Conservation (phyloP, 2,329 filamentous ascomycete species). For the Botrytis tulipae region DNA sequence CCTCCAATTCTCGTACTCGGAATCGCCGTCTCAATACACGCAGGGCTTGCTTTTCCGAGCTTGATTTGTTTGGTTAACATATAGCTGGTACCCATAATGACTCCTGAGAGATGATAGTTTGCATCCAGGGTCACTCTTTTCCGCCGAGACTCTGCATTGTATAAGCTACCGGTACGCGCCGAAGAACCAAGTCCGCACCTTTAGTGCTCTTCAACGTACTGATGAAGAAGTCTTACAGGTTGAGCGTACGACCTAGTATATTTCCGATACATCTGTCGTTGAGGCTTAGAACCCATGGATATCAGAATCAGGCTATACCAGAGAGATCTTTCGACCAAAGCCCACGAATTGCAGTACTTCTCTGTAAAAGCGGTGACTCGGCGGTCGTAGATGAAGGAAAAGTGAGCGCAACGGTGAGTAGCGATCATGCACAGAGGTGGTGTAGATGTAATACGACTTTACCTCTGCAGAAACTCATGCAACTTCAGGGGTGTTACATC, state of each 20-base stretch:
- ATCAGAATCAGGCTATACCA: neutral
- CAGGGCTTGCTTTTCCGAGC: neutral
- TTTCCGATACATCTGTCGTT: neutral
- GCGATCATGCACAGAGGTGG: slow-evolving; percentile 1
- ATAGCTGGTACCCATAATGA: neutral
- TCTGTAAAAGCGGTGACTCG: slow-evolving; percentile 1
- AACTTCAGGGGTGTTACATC: slow-evolving; percentile 16
- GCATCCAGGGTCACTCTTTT: neutral
- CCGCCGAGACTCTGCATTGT: neutral
- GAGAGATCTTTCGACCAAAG: neutral
- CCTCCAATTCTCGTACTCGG: neutral
- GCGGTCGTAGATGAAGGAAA: neutral
- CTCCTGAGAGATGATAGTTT: neutral
- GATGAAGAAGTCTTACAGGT: neutral
- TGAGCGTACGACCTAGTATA: neutral
- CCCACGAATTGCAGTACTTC: neutral
- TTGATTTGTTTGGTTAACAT: neutral
- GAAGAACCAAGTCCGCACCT: neutral
- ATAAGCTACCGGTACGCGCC: neutral
- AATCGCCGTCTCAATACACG: neutral
- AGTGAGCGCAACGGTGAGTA: neutral
- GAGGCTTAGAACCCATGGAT: slow-evolving; percentile 8
- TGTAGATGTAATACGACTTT: neutral
- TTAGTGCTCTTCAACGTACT: neutral
- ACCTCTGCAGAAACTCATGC: slow-evolving; percentile 5